Conservation (phyloP, 306 rosid genomes). For the Begonia peltatifolia region DNA sequence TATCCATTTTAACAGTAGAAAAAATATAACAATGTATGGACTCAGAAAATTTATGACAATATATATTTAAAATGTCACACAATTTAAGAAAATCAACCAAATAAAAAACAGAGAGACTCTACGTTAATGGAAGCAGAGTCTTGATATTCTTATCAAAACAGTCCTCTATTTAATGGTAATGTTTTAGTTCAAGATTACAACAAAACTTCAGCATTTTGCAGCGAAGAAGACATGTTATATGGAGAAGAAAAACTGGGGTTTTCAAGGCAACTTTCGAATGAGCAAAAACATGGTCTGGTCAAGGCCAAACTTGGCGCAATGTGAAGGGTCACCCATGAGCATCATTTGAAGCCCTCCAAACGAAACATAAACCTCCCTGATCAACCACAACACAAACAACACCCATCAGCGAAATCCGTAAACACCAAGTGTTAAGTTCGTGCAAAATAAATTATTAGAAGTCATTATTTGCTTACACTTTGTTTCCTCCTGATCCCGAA, state of each 20-base stretch:
- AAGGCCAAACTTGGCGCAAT: conserved; percentile 35
- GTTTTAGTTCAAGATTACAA: no score
- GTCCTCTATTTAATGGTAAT: no score
- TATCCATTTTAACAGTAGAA: no score
- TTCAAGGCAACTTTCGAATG: conserved; percentile 36
- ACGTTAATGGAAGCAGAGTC: not conserved
- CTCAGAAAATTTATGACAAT: no score
- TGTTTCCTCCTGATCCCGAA: conserved; percentile 19
- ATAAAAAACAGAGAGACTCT: no score
- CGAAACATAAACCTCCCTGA: conserved; percentile 66
- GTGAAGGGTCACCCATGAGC: conserved; percentile 55
- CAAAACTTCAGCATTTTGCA: no score
- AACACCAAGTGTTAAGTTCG: not conserved
- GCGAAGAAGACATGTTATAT: no score
- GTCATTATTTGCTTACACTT: conserved; percentile 38
- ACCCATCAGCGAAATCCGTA: not conserved
- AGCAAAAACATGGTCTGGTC: conserved; percentile 69
- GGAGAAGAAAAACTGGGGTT: not conserved
- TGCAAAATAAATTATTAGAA: conserved; percentile 2
- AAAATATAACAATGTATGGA: no score
- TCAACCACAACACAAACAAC: not conserved
- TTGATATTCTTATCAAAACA: not conserved
- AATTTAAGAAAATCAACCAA: no score
- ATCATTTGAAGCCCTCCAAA: conserved; percentile 86
- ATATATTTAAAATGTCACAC: no score